Evolutionary conservation across 352 stramenopile genomes (phyloP).

Genomic region (Pythium folliculosum): DNA sequence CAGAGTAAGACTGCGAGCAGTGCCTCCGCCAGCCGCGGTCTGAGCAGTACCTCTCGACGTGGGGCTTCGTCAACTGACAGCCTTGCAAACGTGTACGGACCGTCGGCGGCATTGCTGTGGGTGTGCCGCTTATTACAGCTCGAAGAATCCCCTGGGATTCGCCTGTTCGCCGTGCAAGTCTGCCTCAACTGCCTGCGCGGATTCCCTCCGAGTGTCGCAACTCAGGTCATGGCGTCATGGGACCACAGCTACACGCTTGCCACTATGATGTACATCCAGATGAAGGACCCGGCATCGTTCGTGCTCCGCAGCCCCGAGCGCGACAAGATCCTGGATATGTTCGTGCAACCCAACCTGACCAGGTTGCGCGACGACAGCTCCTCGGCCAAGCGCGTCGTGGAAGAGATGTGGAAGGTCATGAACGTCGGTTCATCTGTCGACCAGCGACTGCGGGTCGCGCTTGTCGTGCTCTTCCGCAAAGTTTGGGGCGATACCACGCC

Average conservation of each 20-base stretch:
- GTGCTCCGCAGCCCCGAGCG: constrained; percentile 75
- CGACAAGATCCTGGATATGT: constrained; percentile 66
- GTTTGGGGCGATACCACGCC: constrained; percentile 84
- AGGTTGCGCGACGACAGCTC: constrained; percentile 78
- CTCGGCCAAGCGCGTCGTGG: constrained; percentile 62
- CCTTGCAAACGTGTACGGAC: constrained; percentile 62
- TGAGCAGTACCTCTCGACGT: constrained; percentile 7
- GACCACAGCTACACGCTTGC: constrained; percentile 82
- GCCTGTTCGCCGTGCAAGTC: constrained; percentile 75
- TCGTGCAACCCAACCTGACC: constrained; percentile 53
- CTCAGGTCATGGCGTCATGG: constrained; percentile 77
- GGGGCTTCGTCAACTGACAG: constrained; percentile 17
- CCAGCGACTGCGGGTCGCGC: constrained; percentile 71
- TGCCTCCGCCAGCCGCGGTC: constrained; percentile 14
- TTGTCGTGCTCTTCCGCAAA: constrained; percentile 78
- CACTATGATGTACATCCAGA: constrained; percentile 76
- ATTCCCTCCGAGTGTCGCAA: constrained; percentile 68
- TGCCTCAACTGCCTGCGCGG: constrained; percentile 81
- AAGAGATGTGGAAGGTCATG: constrained; percentile 78
- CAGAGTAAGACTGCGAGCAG: constrained; percentile 10
- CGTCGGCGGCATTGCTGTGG: constrained; percentile 70
- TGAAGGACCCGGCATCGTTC: constrained; percentile 75
- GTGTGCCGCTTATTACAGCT: constrained; percentile 59
- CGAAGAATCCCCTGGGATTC: constrained; percentile 71
- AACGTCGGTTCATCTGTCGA: constrained; percentile 61